These are phyloP conservation scores for Dactylis glomerata DNA, from an alignment of 176 grass and related monocot species.

Conservation along the genomic window DNA sequence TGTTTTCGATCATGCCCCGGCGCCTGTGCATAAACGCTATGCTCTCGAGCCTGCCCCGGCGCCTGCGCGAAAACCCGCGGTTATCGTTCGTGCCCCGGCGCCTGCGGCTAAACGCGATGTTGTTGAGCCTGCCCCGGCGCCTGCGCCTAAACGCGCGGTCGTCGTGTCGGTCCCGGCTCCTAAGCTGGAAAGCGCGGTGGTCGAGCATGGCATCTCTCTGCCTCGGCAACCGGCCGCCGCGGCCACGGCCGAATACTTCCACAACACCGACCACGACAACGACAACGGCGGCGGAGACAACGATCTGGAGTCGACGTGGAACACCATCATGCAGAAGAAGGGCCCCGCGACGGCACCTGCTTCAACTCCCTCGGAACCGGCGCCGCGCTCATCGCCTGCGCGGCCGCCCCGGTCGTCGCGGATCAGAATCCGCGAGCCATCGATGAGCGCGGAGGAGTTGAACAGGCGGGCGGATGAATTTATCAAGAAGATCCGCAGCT, in stretches of 20 bases:
- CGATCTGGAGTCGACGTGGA: constrained; percentile 83
- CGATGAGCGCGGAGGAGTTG: constrained; percentile 54
- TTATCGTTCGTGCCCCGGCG: no score
- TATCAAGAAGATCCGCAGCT: constrained; percentile 75
- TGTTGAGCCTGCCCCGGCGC: constrained; percentile 4
- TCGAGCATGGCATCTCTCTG: not conserved
- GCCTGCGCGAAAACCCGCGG: not conserved
- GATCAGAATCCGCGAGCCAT: constrained; percentile 29
- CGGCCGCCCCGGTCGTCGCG: not conserved
- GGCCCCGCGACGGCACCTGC: not conserved
- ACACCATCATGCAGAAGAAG: constrained; percentile 70
- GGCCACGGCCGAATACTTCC: not conserved
- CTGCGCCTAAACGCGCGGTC: no score
- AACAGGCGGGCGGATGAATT: constrained; percentile 74
- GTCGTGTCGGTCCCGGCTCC: not conserved
- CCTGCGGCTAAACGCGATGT: no score
- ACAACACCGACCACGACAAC: not conserved
- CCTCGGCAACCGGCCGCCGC: not conserved
- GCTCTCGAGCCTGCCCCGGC: no score
- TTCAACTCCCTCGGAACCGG: not conserved
- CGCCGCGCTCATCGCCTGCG: not conserved
- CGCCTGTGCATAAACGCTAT: no score
- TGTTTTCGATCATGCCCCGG: no score
- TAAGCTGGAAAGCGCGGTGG: not conserved
- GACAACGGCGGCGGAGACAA: constrained; percentile 3